phyloP scores from a whole-genome alignment of 305 asterid genomes.

The Plantago coronopus region DNA sequence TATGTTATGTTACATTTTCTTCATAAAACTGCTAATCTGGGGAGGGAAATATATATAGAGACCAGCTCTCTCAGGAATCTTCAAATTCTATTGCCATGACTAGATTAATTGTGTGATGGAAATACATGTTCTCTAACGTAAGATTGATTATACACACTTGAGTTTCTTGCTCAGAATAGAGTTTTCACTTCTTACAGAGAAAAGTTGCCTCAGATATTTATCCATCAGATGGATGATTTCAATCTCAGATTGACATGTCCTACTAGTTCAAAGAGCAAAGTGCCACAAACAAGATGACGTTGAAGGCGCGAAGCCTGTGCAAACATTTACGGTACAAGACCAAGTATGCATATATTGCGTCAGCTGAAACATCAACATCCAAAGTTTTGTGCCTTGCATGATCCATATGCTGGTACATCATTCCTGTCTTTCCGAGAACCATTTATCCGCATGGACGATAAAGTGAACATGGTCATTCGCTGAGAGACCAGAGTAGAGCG shows the following conservation, averaged over 20 bases:
- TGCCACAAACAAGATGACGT: constrained; percentile 5
- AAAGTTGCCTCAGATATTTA: constrained; percentile 59
- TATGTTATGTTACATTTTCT: too few relatives aligned
- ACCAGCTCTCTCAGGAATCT: too few relatives aligned
- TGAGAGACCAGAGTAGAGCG: background rate
- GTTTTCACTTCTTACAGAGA: constrained; percentile 46
- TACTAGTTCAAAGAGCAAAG: constrained; percentile 33
- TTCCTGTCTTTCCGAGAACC: background rate
- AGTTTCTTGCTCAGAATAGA: background rate
- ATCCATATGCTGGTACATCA: background rate
- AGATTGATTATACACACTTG: constrained; percentile 13
- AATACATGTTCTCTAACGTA: constrained; percentile 1
- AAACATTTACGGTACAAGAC: background rate
- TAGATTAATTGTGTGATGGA: background rate
- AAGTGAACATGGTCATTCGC: background rate
- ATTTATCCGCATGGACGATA: background rate
- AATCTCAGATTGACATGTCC: constrained; percentile 26
- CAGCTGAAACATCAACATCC: background rate
- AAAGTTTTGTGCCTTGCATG: background rate
- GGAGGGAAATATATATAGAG: too few relatives aligned
- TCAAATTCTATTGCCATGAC: background rate
- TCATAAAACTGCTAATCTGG: too few relatives aligned
- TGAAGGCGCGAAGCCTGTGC: too few relatives aligned
- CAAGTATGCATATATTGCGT: background rate
- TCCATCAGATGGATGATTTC: constrained; percentile 45